Conservation (phyloP, 345 rosid genomes). For the Rhodamnia argentea region DNA sequence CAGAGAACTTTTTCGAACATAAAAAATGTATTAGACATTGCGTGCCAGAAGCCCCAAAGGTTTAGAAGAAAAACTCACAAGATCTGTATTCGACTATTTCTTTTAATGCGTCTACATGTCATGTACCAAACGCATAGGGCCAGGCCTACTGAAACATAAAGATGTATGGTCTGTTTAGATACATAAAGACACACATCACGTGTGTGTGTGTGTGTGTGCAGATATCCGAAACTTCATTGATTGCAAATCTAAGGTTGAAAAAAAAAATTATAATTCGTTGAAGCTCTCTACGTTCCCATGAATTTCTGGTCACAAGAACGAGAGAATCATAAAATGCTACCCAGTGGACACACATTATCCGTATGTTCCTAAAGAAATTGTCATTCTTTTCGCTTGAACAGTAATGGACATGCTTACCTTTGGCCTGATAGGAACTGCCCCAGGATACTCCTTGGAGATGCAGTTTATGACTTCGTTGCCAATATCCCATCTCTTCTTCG, state of each 20-base stretch:
- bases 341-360: background rate
- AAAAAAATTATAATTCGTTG: background rate
- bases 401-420: constrained; percentile 27
- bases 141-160: background rate
- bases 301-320: background rate
- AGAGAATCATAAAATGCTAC: background rate
- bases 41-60: background rate
- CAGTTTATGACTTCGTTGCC: constrained; percentile 51
- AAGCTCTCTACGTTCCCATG: background rate
- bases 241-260: background rate
- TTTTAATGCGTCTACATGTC: background rate
- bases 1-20: background rate
- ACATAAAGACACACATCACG: background rate
- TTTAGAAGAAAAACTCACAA: background rate
- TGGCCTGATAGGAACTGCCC: constrained; percentile 45
- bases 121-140: background rate
- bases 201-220: background rate
- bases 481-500: constrained; percentile 59
- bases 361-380: background rate
- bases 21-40: background rate
- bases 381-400: background rate
- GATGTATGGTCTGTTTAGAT: background rate
- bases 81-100: background rate
- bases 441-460: constrained; percentile 40
- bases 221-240: background rate